Percentiles rank a stretch among this genome's conserved stretches.
phyloP scores from a whole-genome alignment of 768 basidiomycete species.

The Rhizopogon vulgaris region DNA sequence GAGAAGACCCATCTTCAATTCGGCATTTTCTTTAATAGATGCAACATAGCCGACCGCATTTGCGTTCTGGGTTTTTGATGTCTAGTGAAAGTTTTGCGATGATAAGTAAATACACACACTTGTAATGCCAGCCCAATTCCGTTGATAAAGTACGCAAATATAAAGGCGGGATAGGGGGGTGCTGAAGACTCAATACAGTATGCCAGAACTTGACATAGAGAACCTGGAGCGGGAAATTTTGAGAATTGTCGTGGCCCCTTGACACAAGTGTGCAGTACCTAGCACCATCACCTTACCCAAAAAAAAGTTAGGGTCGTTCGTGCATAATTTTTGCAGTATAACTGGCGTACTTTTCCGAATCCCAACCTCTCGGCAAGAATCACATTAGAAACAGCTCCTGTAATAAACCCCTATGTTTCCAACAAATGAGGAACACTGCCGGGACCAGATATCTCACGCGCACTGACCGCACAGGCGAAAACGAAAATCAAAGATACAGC shows the following conservation, averaged over 20 bases:
- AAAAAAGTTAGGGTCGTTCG: background rate
- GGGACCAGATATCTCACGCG: background rate
- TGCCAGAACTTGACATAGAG: constrained; percentile 45
- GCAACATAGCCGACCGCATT: constrained; percentile 71
- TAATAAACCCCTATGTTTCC: constrained; percentile 33
- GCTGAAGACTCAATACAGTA: constrained; percentile 49
- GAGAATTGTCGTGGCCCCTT: background rate
- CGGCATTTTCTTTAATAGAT: constrained; percentile 45
- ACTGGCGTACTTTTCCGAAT: constrained; percentile 33
- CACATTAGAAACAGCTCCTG: constrained; percentile 42
- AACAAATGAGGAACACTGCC: background rate
- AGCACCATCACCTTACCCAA: constrained; percentile 32
- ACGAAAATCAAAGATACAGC: constrained; percentile 40
- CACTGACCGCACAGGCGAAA: constrained; percentile 31
- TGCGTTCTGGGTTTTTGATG: constrained; percentile 43
- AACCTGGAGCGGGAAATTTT: constrained; percentile 30
- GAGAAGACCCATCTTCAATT: constrained; percentile 66
- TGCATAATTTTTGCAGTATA: background rate
- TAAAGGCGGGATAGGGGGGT: constrained; percentile 61
- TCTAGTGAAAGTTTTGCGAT: background rate
- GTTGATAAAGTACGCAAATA: constrained; percentile 38
- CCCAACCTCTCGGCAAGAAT: constrained; percentile 36
- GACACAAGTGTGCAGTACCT: constrained; percentile 15
- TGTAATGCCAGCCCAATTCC: constrained; percentile 47
- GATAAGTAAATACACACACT: constrained; percentile 17